These are phyloP conservation scores for Anaeromyces robustus DNA, from an alignment of 192 early-diverging fungal species.

Conservation along the genomic window DNA sequence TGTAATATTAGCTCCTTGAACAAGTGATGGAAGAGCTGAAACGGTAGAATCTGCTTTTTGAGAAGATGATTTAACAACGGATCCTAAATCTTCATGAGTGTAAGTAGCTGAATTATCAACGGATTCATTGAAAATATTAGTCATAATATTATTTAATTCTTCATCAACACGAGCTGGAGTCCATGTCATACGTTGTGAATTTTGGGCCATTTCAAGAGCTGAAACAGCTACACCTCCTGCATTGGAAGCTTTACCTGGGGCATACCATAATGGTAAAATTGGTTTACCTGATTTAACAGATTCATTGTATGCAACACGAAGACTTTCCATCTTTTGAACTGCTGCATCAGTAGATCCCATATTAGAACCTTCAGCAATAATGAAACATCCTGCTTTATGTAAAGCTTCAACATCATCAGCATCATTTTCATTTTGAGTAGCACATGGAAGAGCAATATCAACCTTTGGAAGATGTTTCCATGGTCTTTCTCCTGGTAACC, in stretches of 20 bases:
- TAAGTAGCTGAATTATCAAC: conserved; percentile 11
- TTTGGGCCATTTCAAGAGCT: no score
- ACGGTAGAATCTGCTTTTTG: no score
- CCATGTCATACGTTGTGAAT: no score
- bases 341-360: no score
- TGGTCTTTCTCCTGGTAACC: conserved; percentile 26
- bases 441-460: conserved; percentile 18
- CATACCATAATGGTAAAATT: conserved; percentile 11
- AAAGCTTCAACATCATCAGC: no score
- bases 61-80: background rate
- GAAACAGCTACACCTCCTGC: no score
- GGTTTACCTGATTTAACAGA: conserved; percentile 4
- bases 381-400: no score
- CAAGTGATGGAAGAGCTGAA: no score
- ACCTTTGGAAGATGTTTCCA: conserved; percentile 19
- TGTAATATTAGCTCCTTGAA: no score
- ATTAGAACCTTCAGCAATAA: no score
- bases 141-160: conserved; percentile 33
- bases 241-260: conserved; percentile 36
- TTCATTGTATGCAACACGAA: conserved; percentile 22
- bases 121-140: conserved; percentile 23
- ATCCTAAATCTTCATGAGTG: background rate
- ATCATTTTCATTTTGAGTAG: no score
- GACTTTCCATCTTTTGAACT: background rate
- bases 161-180: conserved; percentile 22